phyloP scores from a whole-genome alignment of 1,139 yeast genomes.

The Sugiyamaella grinbergsii region DNA sequence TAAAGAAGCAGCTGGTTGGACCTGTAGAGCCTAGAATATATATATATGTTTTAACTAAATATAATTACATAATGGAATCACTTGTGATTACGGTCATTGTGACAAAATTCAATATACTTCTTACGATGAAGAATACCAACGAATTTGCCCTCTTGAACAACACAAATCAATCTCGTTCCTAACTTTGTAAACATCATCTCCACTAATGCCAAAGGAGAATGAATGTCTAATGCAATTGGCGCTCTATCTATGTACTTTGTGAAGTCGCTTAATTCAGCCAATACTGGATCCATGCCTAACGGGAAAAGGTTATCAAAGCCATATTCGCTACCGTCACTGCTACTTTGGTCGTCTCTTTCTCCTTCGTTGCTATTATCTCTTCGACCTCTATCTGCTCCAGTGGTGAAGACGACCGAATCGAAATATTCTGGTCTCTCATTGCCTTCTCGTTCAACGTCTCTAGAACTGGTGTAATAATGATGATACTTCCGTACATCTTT shows the following conservation, averaged over 20 bases:
- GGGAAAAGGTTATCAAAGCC: slow-evolving; percentile 7
- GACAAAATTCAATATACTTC: slow-evolving; percentile 52
- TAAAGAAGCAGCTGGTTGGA: slow-evolving; percentile 63
- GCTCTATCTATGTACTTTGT: slow-evolving; percentile 50
- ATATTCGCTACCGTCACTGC: neutral
- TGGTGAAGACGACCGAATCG: slow-evolving; percentile 4
- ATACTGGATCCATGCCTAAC: slow-evolving; percentile 16
- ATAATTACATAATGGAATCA: slow-evolving; percentile 1
- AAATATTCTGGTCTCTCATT: neutral
- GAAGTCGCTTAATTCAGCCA: slow-evolving; percentile 46
- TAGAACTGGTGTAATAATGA: slow-evolving; percentile 27
- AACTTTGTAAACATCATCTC: slow-evolving; percentile 57
- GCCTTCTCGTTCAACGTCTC: slow-evolving; percentile 1
- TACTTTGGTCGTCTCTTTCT: neutral
- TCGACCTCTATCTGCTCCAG: neutral
- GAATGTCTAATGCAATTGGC: slow-evolving; percentile 54
- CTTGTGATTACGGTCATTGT: slow-evolving; percentile 5
- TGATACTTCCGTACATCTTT: slow-evolving; percentile 29
- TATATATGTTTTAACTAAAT: neutral
- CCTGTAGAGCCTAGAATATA: slow-evolving; percentile 46
- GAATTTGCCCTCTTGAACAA: slow-evolving; percentile 53
- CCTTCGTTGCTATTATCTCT: neutral
- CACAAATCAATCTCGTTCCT: slow-evolving; percentile 57
- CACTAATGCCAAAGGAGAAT: slow-evolving; percentile 56
- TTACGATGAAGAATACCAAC: slow-evolving; percentile 60